A percentile compares a stretch with the other conserved stretches of the same genome.
phyloP scores from a whole-genome alignment of 805 yeast species.

The Kuraishia hungarica region DNA sequence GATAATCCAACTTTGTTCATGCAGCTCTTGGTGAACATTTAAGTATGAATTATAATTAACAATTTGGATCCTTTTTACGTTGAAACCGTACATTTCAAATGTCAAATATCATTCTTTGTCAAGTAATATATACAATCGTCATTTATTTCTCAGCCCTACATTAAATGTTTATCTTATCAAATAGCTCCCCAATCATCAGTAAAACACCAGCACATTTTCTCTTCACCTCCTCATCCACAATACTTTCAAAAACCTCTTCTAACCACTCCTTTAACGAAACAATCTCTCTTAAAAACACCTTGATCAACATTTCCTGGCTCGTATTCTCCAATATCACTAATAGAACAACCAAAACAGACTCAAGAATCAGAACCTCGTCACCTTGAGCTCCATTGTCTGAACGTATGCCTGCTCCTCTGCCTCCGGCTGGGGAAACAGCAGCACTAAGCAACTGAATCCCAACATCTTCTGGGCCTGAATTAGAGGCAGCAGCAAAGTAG shows the following conservation, averaged over 20 bases:
- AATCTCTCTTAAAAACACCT: slow-evolving; percentile 6
- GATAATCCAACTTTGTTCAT: too few relatives aligned
- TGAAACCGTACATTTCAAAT: too few relatives aligned
- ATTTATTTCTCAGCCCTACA: not conserved
- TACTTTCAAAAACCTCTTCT: not conserved
- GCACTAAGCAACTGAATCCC: not conserved
- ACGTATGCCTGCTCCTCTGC: not conserved
- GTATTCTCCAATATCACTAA: slow-evolving; percentile 8
- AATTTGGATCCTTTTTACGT: too few relatives aligned
- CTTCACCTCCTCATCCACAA: slow-evolving; percentile 1
- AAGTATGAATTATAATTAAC: too few relatives aligned
- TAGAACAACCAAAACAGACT: slow-evolving; percentile 7
- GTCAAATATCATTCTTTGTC: too few relatives aligned
- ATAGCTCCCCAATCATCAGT: not conserved
- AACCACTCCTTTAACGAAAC: slow-evolving; percentile 2
- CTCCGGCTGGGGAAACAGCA: not conserved
- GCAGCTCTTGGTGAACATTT: too few relatives aligned
- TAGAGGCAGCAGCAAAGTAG: not conserved
- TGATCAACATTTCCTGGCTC: slow-evolving; percentile 5
- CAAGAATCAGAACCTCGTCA: slow-evolving; percentile 6
- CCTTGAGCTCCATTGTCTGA: not conserved
- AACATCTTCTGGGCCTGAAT: not conserved
- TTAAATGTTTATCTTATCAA: not conserved
- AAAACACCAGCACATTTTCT: slow-evolving; percentile 3
- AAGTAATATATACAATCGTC: not conserved